Evolutionary conservation across 495 filamentous ascomycete species (phyloP).

Genomic region (Penicillium bovifimosum): DNA sequence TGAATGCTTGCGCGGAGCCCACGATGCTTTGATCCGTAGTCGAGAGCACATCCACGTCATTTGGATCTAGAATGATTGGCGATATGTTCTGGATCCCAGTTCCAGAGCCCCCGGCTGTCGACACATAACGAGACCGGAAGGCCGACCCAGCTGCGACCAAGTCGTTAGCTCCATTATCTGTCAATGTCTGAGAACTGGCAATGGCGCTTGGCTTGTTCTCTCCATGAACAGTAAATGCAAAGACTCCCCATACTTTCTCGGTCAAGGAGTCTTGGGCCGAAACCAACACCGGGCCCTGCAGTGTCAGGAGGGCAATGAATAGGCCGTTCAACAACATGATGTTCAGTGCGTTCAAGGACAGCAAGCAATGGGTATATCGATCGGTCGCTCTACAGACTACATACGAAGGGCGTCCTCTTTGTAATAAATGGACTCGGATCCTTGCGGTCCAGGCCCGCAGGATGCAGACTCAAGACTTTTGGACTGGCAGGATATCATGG

Average conservation of each 20-base stretch:
- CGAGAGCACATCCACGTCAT: slow-evolving; percentile 42
- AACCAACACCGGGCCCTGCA: slow-evolving; percentile 11
- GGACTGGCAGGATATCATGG: slow-evolving; percentile 7
- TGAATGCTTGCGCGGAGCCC: slow-evolving; percentile 65
- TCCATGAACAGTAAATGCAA: slow-evolving; percentile 68
- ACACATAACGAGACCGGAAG: slow-evolving; percentile 57
- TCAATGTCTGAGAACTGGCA: slow-evolving; percentile 42
- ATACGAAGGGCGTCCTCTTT: background rate
- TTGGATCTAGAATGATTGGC: slow-evolving; percentile 38
- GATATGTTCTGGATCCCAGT: slow-evolving; percentile 40
- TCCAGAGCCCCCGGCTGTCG: slow-evolving; percentile 30
- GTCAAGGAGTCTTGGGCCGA: slow-evolving; percentile 22
- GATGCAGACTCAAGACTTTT: slow-evolving; percentile 1
- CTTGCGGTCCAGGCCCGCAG: slow-evolving; percentile 15
- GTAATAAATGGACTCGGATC: slow-evolving; percentile 2
- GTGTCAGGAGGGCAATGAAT: slow-evolving; percentile 8
- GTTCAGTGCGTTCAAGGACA: background rate
- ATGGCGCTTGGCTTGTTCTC: slow-evolving; percentile 62
- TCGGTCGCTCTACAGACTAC: background rate
- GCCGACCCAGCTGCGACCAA: slow-evolving; percentile 54
- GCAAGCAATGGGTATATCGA: background rate
- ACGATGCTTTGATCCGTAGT: slow-evolving; percentile 45
- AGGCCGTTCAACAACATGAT: slow-evolving; percentile 16
- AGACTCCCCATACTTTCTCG: slow-evolving; percentile 61
- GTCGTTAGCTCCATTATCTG: slow-evolving; percentile 63